phyloP scores from a whole-genome alignment of 805 yeast species.

The Wickerhamiella sergipiensis region DNA sequence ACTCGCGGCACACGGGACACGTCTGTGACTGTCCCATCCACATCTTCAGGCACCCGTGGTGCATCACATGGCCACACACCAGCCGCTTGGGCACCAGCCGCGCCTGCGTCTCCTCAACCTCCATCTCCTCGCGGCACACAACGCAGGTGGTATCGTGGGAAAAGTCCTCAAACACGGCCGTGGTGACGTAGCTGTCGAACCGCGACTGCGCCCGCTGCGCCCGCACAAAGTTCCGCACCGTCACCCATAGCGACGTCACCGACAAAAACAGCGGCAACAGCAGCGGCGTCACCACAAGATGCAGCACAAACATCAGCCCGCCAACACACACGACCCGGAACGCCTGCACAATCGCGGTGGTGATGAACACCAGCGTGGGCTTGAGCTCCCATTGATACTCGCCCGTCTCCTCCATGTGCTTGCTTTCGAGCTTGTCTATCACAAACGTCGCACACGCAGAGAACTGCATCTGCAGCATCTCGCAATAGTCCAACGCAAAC shows the following conservation, averaged over 20 bases:
- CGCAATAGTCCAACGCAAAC: conserved; percentile 15
- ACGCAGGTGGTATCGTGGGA: conserved; percentile 56
- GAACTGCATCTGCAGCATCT: conserved; percentile 56
- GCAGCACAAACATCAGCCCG: conserved; percentile 10
- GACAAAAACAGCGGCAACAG: conserved; percentile 26
- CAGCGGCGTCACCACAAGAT: conserved; percentile 34
- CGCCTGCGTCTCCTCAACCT: conserved; percentile 27
- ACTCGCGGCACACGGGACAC: conserved; percentile 69
- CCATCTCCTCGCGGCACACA: conserved; percentile 86
- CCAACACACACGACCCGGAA: not conserved
- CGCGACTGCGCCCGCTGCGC: conserved; percentile 33
- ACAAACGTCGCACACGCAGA: conserved; percentile 39
- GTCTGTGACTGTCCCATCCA: conserved; percentile 87
- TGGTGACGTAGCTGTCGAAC: conserved; percentile 46
- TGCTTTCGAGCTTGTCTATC: conserved; percentile 44
- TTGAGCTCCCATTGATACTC: conserved; percentile 59
- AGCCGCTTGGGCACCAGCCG: conserved; percentile 59
- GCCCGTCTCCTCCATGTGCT: conserved; percentile 30
- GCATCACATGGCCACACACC: conserved; percentile 77
- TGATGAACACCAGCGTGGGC: conserved; percentile 48
- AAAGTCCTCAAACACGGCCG: conserved; percentile 51
- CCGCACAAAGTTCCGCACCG: conserved; percentile 20
- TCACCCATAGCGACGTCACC: conserved; percentile 17
- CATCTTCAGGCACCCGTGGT: conserved; percentile 75
- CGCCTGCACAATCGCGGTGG: conserved; percentile 13